Evolutionary conservation across 2,329 filamentous ascomycete genomes (phyloP), one percentile per base, ranked within the genome.

Genomic region (Trichoderma sp.): DNA sequence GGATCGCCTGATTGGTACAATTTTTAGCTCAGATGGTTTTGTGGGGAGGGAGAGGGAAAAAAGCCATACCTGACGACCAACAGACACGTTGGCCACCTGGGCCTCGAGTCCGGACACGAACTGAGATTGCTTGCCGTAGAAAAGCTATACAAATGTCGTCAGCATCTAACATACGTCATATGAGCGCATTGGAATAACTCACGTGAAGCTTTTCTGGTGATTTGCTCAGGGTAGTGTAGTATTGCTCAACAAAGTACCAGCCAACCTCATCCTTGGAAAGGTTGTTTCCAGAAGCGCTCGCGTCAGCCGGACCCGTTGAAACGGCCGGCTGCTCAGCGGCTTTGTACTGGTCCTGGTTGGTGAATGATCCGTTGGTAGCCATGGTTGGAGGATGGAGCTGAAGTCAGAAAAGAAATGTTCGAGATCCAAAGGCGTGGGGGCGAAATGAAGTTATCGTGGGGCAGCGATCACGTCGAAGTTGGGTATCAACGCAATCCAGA

Each of bases 221-320:
- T 83, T 95, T 94, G 89, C 94, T 97, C 78, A 99, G 84, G 72
- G 94, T 99, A 75, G 93, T 98, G 84, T 99, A 99, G 86, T 97
- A 99, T 82, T 97, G 94, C 87, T 98, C 94, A 70, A 99, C 96
- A 76, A 99, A 99, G 84, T 95, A 98, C 96, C 96, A 99, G 81
- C 94, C 96, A 74, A 99, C 94, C 84, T 98, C 93, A 80, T 97
- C 94, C 85, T 97, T 97, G 76, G 86, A 85, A 52, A 89, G 82
- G 75, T 87, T 84, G 77, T 78, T 83, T 72, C 76, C 75, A 31
- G 69, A 60, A 71, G 76, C 72, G 56, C 79, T 75, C 70, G 78
- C 74, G 68, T 79, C 79, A 70, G 76, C 75, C 60, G 79, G 70
- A 65, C 78, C 74, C 70, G 79, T 75, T 70, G 81, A 74, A 63